Conservation (phyloP, 805 yeast genomes). For the Candida dajiaensis region DNA sequence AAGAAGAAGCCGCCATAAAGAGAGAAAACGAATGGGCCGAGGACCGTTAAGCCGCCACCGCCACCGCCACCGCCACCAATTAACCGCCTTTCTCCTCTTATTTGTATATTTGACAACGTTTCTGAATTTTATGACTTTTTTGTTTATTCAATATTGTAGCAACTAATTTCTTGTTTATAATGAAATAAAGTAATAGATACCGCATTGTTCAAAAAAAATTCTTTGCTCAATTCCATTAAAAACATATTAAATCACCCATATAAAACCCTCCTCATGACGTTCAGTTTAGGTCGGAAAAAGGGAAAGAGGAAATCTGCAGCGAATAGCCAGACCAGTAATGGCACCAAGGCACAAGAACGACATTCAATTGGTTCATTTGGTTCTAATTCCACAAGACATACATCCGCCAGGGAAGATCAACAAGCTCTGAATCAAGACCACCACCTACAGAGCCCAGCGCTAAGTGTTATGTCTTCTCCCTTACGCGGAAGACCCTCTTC, state of each 20-base stretch:
- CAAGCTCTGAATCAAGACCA: too few relatives aligned
- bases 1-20: constrained; percentile 82
- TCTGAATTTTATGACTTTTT: background rate
- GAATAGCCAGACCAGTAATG: background rate
- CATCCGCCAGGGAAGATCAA: background rate
- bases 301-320: background rate
- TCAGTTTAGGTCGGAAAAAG: background rate
- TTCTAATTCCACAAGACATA: background rate
- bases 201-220: too few relatives aligned
- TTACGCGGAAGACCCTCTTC: background rate
- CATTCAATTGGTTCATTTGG: background rate
- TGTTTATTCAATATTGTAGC: background rate
- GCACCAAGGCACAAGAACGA: background rate
- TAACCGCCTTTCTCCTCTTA: background rate
- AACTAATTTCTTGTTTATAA: background rate
- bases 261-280: background rate
- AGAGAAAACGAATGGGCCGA: constrained; percentile 92
- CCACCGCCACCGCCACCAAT: too few relatives aligned
- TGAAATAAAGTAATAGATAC: too few relatives aligned
- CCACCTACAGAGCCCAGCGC: too few relatives aligned
- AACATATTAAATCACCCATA: background rate
- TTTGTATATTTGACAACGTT: background rate
- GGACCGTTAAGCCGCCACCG: constrained; percentile 61
- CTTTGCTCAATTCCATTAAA: background rate
- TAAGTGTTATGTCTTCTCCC: background rate